These are phyloP conservation scores for Cardamine occulta DNA, from an alignment of 345 rosid genomes.

Conservation along the genomic window DNA sequence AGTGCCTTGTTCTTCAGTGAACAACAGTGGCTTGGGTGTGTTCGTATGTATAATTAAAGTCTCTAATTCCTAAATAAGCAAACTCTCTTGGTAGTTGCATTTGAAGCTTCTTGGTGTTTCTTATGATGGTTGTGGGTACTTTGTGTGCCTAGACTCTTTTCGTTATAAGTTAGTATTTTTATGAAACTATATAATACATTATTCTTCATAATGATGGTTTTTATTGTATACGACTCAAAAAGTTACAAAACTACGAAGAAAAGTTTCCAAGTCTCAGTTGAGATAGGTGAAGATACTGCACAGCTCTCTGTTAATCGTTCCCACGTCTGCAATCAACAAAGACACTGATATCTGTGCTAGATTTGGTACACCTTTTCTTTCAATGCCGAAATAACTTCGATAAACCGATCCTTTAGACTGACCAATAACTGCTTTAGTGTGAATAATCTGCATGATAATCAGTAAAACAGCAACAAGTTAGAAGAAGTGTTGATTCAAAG, in stretches of 20 bases:
- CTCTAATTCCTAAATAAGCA: constrained; percentile 41
- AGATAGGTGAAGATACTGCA: no score
- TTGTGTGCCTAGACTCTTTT: not conserved
- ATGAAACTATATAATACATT: not conserved
- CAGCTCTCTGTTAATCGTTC: no score
- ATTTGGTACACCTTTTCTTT: no score
- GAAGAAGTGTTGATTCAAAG: not conserved
- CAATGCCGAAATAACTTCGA: no score
- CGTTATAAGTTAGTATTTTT: constrained; percentile 5
- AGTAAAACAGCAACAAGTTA: not conserved
- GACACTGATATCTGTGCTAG: no score
- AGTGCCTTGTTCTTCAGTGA: constrained; percentile 81
- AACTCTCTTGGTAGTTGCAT: constrained; percentile 41
- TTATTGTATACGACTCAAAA: not conserved
- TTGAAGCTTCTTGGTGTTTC: constrained; percentile 31
- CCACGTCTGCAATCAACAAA: no score
- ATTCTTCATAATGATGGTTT: not conserved
- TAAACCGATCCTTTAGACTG: no score
- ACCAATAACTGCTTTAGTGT: not conserved
- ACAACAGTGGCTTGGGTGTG: constrained; percentile 13
- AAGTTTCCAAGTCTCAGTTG: no score
- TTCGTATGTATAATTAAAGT: constrained; percentile 31
- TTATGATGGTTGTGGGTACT: constrained; percentile 20
- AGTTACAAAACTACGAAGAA: not conserved
- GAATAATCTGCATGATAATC: not conserved